Percentiles rank a stretch among this genome's conserved stretches.
These are phyloP conservation scores for Barnettozyma vustinii DNA, from an alignment of 805 yeast genomes.

Conservation along the genomic window DNA sequence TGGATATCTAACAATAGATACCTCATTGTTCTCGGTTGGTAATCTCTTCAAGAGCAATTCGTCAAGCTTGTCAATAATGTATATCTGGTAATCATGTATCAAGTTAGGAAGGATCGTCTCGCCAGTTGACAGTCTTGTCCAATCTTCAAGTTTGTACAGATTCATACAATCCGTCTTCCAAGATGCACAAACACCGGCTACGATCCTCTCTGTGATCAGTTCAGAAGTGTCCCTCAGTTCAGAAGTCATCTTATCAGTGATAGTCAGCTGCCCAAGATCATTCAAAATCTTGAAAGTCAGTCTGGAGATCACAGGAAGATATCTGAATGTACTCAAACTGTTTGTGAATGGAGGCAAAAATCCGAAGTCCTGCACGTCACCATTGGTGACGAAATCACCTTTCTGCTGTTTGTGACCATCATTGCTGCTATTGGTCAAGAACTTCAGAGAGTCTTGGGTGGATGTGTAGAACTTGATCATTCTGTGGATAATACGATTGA, in stretches of 20 bases:
- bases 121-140: conserved; percentile 31
- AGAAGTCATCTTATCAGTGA: conserved; percentile 35
- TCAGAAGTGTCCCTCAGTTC: conserved; percentile 32
- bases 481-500: conserved; percentile 29
- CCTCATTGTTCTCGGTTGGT: conserved; percentile 29
- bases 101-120: conserved; percentile 34
- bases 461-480: conserved; percentile 30
- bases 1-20: conserved; percentile 32
- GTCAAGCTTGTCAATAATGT: conserved; percentile 29
- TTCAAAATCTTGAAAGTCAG: conserved; percentile 37
- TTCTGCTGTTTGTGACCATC: background rate
- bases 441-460: conserved; percentile 22
- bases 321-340: conserved; percentile 52
- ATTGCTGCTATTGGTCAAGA: background rate
- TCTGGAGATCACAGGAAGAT: conserved; percentile 41
- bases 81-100: conserved; percentile 29
- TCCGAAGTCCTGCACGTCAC: conserved; percentile 36
- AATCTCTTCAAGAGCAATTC: conserved; percentile 30
- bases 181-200: conserved; percentile 42
- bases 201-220: conserved; percentile 36
- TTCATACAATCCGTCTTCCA: conserved; percentile 47
- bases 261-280: conserved; percentile 38
- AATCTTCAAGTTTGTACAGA: conserved; percentile 35
- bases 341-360: conserved; percentile 64
- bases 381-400: conserved; percentile 21